Percentiles rank a stretch among this genome's conserved stretches.
Evolutionary conservation across 371 early-diverging fungal species (phyloP).

Genomic region (Mortierella sp.): DNA sequence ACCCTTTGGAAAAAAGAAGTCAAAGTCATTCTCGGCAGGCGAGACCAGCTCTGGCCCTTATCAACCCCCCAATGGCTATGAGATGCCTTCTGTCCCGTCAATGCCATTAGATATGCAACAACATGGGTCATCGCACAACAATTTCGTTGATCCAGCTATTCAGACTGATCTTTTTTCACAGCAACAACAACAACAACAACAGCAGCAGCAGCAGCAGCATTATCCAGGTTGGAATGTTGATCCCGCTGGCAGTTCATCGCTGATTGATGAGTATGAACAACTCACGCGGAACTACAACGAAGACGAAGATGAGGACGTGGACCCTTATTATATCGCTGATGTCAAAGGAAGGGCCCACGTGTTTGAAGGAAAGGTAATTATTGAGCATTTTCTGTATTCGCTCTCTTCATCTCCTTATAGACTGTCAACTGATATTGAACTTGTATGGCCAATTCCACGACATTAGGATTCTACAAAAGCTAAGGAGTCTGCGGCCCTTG

Average conservation of each 20-base stretch:
- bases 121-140: not conserved
- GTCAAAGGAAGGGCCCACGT: slow-evolving; percentile 31
- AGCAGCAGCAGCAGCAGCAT: slow-evolving; percentile 12
- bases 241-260: not conserved
- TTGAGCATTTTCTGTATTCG: not conserved
- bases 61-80: slow-evolving; percentile 15
- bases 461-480: slow-evolving; percentile 20
- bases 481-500: not conserved
- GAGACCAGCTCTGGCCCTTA: slow-evolving; percentile 14
- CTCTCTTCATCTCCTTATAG: too few species aligned
- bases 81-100: slow-evolving; percentile 11
- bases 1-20: slow-evolving; percentile 44
- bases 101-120: slow-evolving; percentile 1
- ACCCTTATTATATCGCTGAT: slow-evolving; percentile 45
- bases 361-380: slow-evolving; percentile 51
- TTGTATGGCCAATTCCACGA: not conserved
- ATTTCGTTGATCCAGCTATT: slow-evolving; percentile 13
- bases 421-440: too few species aligned
- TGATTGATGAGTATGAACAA: slow-evolving; percentile 12
- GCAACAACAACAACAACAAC: slow-evolving; percentile 16
- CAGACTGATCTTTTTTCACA: slow-evolving; percentile 18
- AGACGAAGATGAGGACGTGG: slow-evolving; percentile 42
- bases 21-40: slow-evolving; percentile 37
- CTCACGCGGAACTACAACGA: slow-evolving; percentile 25
- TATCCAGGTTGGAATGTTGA: slow-evolving; percentile 16